Conservation (phyloP, 2,329 filamentous ascomycete genomes). For the Achaetomium macrosporum region DNA sequence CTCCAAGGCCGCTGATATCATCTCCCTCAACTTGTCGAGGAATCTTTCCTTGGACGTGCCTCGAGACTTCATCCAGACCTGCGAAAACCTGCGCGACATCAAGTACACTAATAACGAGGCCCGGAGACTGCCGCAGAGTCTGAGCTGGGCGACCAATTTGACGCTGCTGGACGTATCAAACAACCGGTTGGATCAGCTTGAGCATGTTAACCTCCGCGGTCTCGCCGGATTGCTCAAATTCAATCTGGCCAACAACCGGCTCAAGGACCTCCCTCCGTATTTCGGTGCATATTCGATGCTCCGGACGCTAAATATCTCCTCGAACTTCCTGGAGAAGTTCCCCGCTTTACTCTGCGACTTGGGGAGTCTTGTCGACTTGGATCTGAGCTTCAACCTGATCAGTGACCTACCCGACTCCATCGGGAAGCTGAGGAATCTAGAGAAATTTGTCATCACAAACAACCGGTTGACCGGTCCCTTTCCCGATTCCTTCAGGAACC, state of each 20-base stretch:
- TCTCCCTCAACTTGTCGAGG: slow-evolving; percentile 86
- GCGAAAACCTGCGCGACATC: slow-evolving; percentile 85
- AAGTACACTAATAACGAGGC: slow-evolving; percentile 95
- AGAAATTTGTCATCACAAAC: slow-evolving; percentile 92
- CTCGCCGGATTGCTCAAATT: slow-evolving; percentile 76
- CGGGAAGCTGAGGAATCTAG: slow-evolving; percentile 70
- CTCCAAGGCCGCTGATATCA: slow-evolving; percentile 85
- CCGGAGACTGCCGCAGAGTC: slow-evolving; percentile 73
- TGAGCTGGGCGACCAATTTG: slow-evolving; percentile 72
- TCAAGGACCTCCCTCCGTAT: slow-evolving; percentile 71
- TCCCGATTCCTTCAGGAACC: slow-evolving; percentile 63
- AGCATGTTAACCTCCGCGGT: slow-evolving; percentile 73
- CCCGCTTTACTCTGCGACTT: slow-evolving; percentile 80
- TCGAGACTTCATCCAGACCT: slow-evolving; percentile 92
- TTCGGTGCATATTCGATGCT: slow-evolving; percentile 76
- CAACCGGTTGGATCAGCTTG: slow-evolving; percentile 81
- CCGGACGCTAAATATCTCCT: slow-evolving; percentile 84
- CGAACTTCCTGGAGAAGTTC: slow-evolving; percentile 82
- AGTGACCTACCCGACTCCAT: slow-evolving; percentile 69
- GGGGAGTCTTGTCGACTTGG: slow-evolving; percentile 79
- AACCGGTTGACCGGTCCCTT: slow-evolving; percentile 77
- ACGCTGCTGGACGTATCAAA: slow-evolving; percentile 93
- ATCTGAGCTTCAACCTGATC: slow-evolving; percentile 95
- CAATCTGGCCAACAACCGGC: slow-evolving; percentile 87
- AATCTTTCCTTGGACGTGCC: slow-evolving; percentile 91